These are phyloP conservation scores for Naganishia liquefaciens DNA, from an alignment of 1,284 basidiomycete species.

Conservation along the genomic window DNA sequence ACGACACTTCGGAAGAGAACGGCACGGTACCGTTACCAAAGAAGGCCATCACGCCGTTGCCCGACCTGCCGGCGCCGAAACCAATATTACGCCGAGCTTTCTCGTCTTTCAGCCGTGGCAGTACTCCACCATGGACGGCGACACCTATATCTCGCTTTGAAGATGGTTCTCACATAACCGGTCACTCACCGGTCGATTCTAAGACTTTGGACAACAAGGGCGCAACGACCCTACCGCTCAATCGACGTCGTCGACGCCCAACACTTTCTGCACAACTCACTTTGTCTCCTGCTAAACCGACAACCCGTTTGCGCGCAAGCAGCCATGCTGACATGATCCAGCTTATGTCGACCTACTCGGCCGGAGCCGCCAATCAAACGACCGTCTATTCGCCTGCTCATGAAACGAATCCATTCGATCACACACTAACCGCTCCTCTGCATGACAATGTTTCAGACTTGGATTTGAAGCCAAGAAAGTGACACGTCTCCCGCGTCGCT, in stretches of 20 bases:
- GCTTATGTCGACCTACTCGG: constrained; percentile 50
- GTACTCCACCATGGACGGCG: constrained; percentile 5
- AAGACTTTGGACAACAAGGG: constrained; percentile 13
- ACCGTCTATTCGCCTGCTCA: constrained; percentile 47
- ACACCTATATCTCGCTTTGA: background rate
- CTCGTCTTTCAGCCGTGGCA: constrained; percentile 10
- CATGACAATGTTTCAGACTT: background rate
- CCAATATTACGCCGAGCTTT: constrained; percentile 12
- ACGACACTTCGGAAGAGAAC: background rate
- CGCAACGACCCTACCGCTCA: constrained; percentile 40
- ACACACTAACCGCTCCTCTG: background rate
- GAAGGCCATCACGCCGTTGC: background rate
- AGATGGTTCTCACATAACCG: constrained; percentile 1
- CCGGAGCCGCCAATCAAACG: constrained; percentile 52
- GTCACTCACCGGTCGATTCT: constrained; percentile 27
- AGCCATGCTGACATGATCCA: constrained; percentile 50
- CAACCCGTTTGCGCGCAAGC: constrained; percentile 43
- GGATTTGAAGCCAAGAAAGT: too few species aligned
- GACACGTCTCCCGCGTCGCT: background rate
- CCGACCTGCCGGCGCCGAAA: constrained; percentile 1
- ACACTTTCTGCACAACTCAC: constrained; percentile 36
- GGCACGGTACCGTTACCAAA: background rate
- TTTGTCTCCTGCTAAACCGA: constrained; percentile 36
- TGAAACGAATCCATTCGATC: constrained; percentile 5
- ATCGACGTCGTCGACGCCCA: constrained; percentile 41